A percentile compares a stretch with the other conserved stretches of the same genome.
phyloP scores from a whole-genome alignment of 176 grass and related monocot species.

The Alloteropsis semialata region DNA sequence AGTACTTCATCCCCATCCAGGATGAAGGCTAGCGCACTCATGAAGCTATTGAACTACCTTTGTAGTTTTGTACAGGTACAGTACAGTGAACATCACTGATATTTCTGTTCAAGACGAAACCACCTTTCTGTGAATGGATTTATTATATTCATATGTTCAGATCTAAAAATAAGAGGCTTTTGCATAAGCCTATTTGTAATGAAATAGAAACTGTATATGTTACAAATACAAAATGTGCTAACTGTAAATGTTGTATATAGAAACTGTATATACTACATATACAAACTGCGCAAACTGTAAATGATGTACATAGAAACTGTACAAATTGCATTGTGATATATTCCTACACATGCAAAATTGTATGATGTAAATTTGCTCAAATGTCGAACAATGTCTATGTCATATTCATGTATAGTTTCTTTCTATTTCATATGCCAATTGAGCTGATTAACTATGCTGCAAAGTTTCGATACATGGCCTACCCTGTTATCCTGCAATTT shows the following conservation, averaged over 20 bases:
- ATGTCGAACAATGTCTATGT: not conserved
- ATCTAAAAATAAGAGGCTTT: not conserved
- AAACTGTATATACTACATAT: not conserved
- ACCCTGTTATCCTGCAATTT: not conserved
- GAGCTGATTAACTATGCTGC: not conserved
- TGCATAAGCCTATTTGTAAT: not conserved
- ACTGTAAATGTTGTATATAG: not conserved
- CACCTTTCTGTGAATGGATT: not conserved
- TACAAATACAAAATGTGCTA: not conserved
- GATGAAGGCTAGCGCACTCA: conserved; percentile 6
- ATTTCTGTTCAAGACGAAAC: not conserved
- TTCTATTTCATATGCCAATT: not conserved
- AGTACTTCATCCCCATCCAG: conserved; percentile 42
- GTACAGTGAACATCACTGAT: not conserved
- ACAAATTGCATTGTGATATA: not conserved
- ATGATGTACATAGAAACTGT: not conserved
- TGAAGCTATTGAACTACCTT: not conserved
- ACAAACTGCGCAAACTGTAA: no score
- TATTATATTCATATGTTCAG: conserved; percentile 6
- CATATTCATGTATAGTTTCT: not conserved
- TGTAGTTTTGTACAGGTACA: not conserved
- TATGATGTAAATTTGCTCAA: not conserved
- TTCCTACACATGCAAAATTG: not conserved
- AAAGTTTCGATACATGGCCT: not conserved
- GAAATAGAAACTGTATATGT: not conserved